Conservation (phyloP, 306 rosid genomes). For the Sophora flavescens region DNA sequence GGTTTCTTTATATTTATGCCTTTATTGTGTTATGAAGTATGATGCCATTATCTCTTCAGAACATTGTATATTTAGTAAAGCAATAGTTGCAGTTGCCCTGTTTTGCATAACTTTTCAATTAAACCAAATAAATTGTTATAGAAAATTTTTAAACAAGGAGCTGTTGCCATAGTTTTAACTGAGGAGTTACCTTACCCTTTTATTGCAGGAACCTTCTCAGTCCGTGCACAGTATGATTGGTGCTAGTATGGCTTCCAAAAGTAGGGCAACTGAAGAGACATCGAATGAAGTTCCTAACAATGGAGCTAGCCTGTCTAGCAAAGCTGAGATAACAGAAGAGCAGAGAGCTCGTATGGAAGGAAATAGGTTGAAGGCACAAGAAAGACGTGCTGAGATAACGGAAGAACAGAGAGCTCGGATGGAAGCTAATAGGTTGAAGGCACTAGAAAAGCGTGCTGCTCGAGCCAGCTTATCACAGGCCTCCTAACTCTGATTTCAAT, state of each 20-base stretch:
- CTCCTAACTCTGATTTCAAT: conserved; percentile 37
- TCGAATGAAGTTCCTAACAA: conserved; percentile 48
- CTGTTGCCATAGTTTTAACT: neutral
- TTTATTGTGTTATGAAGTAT: conserved; percentile 25
- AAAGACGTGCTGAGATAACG: conserved; percentile 73
- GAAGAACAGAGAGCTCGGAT: conserved; percentile 83
- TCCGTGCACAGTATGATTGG: conserved; percentile 15
- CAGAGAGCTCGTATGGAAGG: conserved; percentile 90
- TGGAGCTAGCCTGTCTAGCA: conserved; percentile 44
- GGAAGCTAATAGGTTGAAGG: conserved; percentile 93
- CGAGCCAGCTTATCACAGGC: conserved; percentile 51
- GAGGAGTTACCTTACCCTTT: conserved; percentile 33
- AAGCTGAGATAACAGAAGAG: conserved; percentile 68
- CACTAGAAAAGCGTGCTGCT: conserved; percentile 82
- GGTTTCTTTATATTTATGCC: conserved; percentile 2
- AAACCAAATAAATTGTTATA: conserved; percentile 16
- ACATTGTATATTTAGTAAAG: conserved; percentile 6
- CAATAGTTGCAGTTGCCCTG: neutral
- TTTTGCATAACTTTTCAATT: neutral
- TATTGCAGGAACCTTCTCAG: conserved; percentile 62
- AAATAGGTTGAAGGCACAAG: conserved; percentile 85
- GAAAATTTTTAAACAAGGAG: conserved; percentile 13
- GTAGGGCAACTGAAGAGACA: conserved; percentile 35
- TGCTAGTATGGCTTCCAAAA: conserved; percentile 33
- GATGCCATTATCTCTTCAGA: conserved; percentile 15